Evolutionary conservation across 2,329 filamentous ascomycete genomes (phyloP), one percentile per base, ranked within the genome.

Genomic region (Arthrobotrys entomopaga): DNA sequence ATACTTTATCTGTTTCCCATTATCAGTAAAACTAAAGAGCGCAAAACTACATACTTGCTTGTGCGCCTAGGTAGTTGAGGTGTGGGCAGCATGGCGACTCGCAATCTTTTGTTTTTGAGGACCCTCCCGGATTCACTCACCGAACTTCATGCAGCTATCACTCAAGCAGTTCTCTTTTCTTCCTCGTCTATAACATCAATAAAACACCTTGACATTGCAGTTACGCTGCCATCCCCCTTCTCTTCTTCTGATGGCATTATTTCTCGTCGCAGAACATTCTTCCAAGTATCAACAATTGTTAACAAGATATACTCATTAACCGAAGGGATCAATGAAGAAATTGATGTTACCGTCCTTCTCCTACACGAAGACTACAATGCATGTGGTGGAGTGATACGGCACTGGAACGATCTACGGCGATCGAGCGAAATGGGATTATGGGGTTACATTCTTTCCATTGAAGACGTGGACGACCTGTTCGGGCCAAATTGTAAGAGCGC

Each of bases 401-500:
- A 75, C 22, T 75, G 63, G 71, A 75, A 38, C 20, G 71, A 67
- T 24, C 34, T 75, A 0, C 53, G 71, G 7, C 50, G 69, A 19
- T 40, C 58, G 7, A 75, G 65, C 16, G 71, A 69, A 42, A 40
- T 69, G 7, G 58, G 52, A 7, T 38, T 11, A 22, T 67, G 71
- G 71, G 53, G 29, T 5, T 64, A 59, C 16, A 69, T 75, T 42
- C 42, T 75, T n/a, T 75, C 64, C 13, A 57, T 65, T 19, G 71
- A 75, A 29, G 71, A 75, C 19, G 71, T 58, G 7, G 71, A 69
- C 16, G 71, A 75, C 15, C 48, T 64, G 26, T 67, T 75, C 38
- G 71, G 26, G 8, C 63, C 40, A 61, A 77, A 56, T 56, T 66
- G 57, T 16, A 77, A 81, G n/a, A 77, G 79, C 19, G 79, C 80